phyloP scores from a whole-genome alignment of 2,329 filamentous ascomycete species.

The Colletotrichum melonis region DNA sequence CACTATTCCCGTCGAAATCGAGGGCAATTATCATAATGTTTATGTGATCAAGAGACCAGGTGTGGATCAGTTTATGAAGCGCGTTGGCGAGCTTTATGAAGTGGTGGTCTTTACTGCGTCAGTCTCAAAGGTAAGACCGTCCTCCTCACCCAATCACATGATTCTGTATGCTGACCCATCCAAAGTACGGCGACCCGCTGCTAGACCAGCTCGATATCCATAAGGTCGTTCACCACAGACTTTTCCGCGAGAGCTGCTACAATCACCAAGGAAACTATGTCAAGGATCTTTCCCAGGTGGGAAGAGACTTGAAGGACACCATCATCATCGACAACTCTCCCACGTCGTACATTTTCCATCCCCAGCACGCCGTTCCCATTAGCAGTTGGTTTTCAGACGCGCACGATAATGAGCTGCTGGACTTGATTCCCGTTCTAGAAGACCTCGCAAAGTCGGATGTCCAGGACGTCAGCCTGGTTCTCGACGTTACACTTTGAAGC shows the following conservation, averaged over 20 bases:
- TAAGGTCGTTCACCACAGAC: constrained; percentile 91
- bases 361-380: constrained; percentile 97
- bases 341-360: constrained; percentile 99
- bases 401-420: constrained; percentile 97
- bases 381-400: constrained; percentile 99
- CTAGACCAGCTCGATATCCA: constrained; percentile 98
- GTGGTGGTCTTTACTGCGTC: constrained; percentile 99
- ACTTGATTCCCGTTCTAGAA: constrained; percentile 97
- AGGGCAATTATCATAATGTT: constrained; percentile 98
- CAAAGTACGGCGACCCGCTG: constrained; percentile 92
- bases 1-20: constrained; percentile 98
- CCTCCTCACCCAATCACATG: background rate
- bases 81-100: constrained; percentile 96
- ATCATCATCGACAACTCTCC: constrained; percentile 99
- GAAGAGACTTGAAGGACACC: constrained; percentile 93
- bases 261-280: constrained; percentile 99
- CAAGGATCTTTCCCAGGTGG: constrained; percentile 97
- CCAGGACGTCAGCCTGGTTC: constrained; percentile 94
- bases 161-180: constrained; percentile 37
- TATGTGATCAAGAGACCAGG: constrained; percentile 99
- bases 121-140: constrained; percentile 83
- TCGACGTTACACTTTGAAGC: constrained; percentile 84
- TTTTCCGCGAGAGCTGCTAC: constrained; percentile 98
- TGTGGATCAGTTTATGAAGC: constrained; percentile 98
- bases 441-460: constrained; percentile 91